phyloP scores from a whole-genome alignment of 176 grass and related monocot species.

The Panicum miliaceum region DNA sequence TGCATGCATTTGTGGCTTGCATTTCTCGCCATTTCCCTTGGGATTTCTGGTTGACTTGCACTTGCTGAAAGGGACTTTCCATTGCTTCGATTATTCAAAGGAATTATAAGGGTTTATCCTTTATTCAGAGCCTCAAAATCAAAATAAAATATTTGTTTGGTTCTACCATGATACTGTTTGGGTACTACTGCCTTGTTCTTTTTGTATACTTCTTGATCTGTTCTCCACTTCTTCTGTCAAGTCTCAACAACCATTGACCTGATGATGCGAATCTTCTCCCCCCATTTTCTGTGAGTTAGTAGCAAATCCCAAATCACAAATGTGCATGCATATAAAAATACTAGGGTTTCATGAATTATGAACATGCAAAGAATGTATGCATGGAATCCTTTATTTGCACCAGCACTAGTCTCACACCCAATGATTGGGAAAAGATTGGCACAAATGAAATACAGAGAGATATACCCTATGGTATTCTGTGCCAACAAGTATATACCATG shows the following conservation, averaged over 20 bases:
- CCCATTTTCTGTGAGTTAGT: neutral
- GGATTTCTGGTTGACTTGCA: slow-evolving; percentile 10
- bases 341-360: neutral
- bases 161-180: slow-evolving; percentile 19
- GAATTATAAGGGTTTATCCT: neutral
- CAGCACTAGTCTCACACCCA: neutral
- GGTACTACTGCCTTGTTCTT: slow-evolving; percentile 4
- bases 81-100: neutral
- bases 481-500: slow-evolving; percentile 15
- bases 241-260: slow-evolving; percentile 18
- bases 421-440: slow-evolving; percentile 49
- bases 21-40: slow-evolving; percentile 5
- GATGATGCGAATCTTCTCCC: slow-evolving; percentile 5
- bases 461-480: slow-evolving; percentile 44
- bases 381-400: neutral
- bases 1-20: neutral
- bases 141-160: neutral
- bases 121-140: neutral
- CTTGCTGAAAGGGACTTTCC: slow-evolving; percentile 7
- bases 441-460: slow-evolving; percentile 7
- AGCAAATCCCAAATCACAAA: neutral
- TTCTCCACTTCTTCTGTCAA: neutral
- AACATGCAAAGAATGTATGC: neutral
- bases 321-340: neutral
- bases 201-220: slow-evolving; percentile 7